These are phyloP conservation scores for Salix caprea DNA, from an alignment of 345 rosid species.

Conservation along the genomic window DNA sequence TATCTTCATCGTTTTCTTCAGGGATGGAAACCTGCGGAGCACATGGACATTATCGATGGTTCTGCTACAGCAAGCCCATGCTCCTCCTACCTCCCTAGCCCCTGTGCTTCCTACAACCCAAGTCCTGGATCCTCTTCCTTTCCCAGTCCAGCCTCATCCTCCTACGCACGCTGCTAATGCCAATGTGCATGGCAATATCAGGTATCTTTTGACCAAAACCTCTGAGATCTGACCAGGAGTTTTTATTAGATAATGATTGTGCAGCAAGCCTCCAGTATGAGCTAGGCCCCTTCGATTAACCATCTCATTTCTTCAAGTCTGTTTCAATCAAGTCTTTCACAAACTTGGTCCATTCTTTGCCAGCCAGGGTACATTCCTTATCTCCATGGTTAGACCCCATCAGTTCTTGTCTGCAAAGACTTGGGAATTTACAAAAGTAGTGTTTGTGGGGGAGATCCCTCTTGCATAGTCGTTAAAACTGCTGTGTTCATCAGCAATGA, in stretches of 20 bases:
- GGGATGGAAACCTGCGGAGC: slow-evolving; percentile 87
- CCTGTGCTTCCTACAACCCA: slow-evolving; percentile 72
- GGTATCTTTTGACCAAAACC: neutral
- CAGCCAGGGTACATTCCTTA: neutral
- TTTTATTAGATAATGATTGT: neutral
- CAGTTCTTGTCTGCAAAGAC: neutral
- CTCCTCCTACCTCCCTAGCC: slow-evolving; percentile 80
- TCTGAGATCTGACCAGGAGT: neutral
- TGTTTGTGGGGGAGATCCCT: neutral
- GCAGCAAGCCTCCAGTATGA: neutral
- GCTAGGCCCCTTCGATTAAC: neutral
- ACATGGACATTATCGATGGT: slow-evolving; percentile 58
- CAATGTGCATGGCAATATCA: slow-evolving; percentile 49
- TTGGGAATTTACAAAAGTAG: neutral
- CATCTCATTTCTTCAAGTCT: neutral
- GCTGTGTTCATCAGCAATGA: neutral
- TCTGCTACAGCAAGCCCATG: slow-evolving; percentile 77
- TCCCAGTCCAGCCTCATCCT: slow-evolving; percentile 78
- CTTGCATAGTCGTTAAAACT: neutral
- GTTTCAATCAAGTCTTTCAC: neutral
- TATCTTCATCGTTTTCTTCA: slow-evolving; percentile 18
- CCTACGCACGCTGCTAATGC: slow-evolving; percentile 38
- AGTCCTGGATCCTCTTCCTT: slow-evolving; percentile 84
- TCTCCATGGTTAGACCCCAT: neutral
- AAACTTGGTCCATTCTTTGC: neutral